These are phyloP conservation scores for Diaporthe ampelina DNA, from an alignment of 2,329 filamentous ascomycete genomes.

Conservation along the genomic window DNA sequence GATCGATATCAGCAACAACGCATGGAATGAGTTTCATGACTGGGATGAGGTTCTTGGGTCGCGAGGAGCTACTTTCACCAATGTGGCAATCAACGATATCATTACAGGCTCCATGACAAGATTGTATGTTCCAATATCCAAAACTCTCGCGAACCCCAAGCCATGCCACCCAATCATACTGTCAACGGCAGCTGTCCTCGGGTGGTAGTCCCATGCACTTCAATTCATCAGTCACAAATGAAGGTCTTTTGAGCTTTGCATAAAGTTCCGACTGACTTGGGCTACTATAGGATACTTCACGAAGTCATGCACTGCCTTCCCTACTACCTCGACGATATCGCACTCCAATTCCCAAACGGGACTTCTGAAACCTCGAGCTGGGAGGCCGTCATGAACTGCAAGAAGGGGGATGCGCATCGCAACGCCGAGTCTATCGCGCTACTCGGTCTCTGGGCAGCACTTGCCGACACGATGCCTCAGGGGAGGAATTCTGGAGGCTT, in stretches of 20 bases:
- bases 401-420: constrained; percentile 35
- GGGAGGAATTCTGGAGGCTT: constrained; percentile 10
- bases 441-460: constrained; percentile 27
- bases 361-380: constrained; percentile 24
- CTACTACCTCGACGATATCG: constrained; percentile 29
- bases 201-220: neutral
- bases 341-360: neutral
- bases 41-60: constrained; percentile 13
- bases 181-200: neutral
- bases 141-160: neutral
- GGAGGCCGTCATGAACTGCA: constrained; percentile 31
- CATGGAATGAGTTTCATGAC: constrained; percentile 16
- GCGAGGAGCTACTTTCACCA: neutral
- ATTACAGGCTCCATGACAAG: constrained; percentile 28
- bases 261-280: neutral
- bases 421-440: constrained; percentile 37
- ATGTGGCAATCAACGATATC: constrained; percentile 25
- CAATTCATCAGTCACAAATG: neutral
- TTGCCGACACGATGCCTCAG: constrained; percentile 23
- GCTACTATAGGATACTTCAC: constrained; percentile 8
- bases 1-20: constrained; percentile 30
- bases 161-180: neutral
- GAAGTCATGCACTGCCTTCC: constrained; percentile 34
- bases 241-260: neutral
- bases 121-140: neutral